A percentile compares a stretch with the other conserved stretches of the same genome.
These are phyloP conservation scores for Penicillium nucicola DNA, from an alignment of 495 filamentous ascomycete species.

Conservation along the genomic window DNA sequence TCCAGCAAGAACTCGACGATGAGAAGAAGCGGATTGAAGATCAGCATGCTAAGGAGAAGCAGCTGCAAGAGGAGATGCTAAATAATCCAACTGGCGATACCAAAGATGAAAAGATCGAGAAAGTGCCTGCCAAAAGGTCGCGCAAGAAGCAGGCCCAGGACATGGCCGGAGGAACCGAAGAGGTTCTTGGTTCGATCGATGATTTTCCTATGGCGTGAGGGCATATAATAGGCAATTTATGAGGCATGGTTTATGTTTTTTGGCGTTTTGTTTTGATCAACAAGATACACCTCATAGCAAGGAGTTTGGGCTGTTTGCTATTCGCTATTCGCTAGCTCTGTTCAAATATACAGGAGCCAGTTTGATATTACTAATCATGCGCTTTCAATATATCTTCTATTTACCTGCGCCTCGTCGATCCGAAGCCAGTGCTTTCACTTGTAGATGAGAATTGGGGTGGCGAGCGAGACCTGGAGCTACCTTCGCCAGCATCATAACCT, in stretches of 20 bases:
- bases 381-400: neutral
- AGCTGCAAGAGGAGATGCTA: conserved; percentile 51
- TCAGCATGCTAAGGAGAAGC: conserved; percentile 59
- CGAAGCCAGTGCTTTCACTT: conserved; percentile 83
- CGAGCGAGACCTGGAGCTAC: conserved; percentile 46
- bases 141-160: conserved; percentile 37
- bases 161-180: conserved; percentile 39
- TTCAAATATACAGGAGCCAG: neutral
- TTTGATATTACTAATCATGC: neutral
- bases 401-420: conserved; percentile 75
- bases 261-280: conserved; percentile 15
- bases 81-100: conserved; percentile 40
- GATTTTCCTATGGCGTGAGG: conserved; percentile 30
- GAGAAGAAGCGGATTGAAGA: conserved; percentile 64
- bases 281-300: conserved; percentile 2
- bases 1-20: conserved; percentile 65
- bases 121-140: conserved; percentile 33
- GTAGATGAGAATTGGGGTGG: conserved; percentile 48
- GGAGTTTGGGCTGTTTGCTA: conserved; percentile 7
- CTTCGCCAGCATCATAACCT: conserved; percentile 43
- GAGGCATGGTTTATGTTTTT: conserved; percentile 1
- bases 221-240: conserved; percentile 1
- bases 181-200: conserved; percentile 40
- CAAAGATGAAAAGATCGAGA: conserved; percentile 36
- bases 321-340: neutral